Percentiles rank a stretch among this genome's conserved stretches.
Evolutionary conservation across 2,329 filamentous ascomycete genomes (phyloP).

Genomic region (Aspergillus udagawae): DNA sequence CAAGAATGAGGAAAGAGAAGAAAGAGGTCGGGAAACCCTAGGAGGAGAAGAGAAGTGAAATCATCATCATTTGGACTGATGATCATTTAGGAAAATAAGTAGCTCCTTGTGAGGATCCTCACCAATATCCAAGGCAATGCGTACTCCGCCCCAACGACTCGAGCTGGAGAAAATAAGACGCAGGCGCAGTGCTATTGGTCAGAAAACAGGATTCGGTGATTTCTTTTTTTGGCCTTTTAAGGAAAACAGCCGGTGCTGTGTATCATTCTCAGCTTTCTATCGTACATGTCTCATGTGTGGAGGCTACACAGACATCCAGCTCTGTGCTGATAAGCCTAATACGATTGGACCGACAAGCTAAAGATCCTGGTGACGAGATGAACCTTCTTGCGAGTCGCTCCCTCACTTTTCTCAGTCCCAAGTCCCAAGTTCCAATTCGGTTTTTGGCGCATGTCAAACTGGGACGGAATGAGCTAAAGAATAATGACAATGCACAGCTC

Average conservation of each 20-base stretch:
- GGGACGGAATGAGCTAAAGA: slow-evolving; percentile 20
- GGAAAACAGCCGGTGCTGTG: background rate
- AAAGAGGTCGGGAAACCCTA: background rate
- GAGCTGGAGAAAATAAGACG: background rate
- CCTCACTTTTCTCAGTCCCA: background rate
- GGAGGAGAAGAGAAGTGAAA: slow-evolving; percentile 2
- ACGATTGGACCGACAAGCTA: slow-evolving; percentile 10
- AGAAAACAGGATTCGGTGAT: background rate
- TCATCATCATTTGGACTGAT: background rate
- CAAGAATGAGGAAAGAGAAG: background rate
- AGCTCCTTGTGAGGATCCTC: background rate
- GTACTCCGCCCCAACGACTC: background rate
- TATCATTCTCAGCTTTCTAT: background rate
- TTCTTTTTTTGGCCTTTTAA: background rate
- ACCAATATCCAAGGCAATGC: background rate
- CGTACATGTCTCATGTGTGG: slow-evolving; percentile 1
- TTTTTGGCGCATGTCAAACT: slow-evolving; percentile 22
- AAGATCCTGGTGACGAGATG: slow-evolving; percentile 11
- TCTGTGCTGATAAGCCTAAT: background rate
- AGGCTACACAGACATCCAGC: slow-evolving; percentile 1
- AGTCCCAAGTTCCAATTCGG: slow-evolving; percentile 4
- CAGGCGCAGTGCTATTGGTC: background rate
- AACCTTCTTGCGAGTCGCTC: background rate
- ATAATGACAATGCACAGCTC: slow-evolving; percentile 1
- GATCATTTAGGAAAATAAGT: background rate